Base-by-base conservation (phyloP, 106 monocot genomes). In the Dioscorea alata region DNA sequence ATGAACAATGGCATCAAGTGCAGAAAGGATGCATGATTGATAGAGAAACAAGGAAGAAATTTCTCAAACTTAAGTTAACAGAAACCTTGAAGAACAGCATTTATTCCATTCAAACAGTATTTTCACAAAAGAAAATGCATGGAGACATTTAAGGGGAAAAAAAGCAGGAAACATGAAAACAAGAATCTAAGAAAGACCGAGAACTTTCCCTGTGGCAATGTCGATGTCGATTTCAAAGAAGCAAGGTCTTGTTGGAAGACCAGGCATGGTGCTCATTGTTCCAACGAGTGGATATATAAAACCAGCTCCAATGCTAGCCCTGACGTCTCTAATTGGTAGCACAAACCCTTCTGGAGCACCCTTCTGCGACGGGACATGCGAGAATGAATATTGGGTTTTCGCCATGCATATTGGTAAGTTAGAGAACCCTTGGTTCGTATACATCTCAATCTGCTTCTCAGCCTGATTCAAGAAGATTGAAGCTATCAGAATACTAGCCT, bases 241-340 rank as follows among this genome's bases (percentile, higher is more conserved):
- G 75, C 99, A 99, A 23, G 99, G 99, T 13, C 99, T 79, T 1
- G 99, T 99, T 15, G 99, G 93, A 48, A 99, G 99, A 19, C 99
- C 99, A 8, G 97, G 99, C 99, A 99, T 99, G 0, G 99, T 99
- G 62, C 90, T 93, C 93, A 99, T 99, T 2, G 90, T 70, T 59
- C 85, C 89, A 0, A 90, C 89, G 1, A 99, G 77, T 13, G 99
- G 99, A 49, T 87, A 99, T 48, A 99, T 92, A 71, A 99, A 99
- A 1, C 99, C 99, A 13, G 99, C 99, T 23, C 99, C 99, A n/a
- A 90, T 93, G 69, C 99, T 93, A 8, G 93, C 99, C 57, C 93
- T 82, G 4, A 99, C 85, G 65, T 99, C 99, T 67, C 93, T 82
- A 52, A 99, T 93, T 6, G 99, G 99, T 2, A 99, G 77, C 15